phyloP scores from a whole-genome alignment of 805 yeast genomes.

The Wickerhamomyces ciferrii region DNA sequence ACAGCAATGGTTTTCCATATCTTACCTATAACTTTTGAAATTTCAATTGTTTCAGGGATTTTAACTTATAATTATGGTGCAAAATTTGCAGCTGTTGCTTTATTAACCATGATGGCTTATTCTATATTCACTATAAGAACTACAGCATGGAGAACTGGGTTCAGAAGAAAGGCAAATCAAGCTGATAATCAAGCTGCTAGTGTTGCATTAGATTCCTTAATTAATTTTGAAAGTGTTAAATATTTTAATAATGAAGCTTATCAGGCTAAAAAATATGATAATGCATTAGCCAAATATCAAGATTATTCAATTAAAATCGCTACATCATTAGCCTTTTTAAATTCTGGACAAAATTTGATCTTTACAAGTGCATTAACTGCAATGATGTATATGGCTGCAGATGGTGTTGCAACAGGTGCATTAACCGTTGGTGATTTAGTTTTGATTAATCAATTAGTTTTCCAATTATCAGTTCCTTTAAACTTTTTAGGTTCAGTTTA shows the following conservation, averaged over 20 bases:
- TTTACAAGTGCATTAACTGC: conserved; percentile 87
- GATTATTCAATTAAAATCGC: conserved; percentile 69
- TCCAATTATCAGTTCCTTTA: conserved; percentile 91
- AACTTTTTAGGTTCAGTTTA: conserved; percentile 95
- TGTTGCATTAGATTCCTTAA: conserved; percentile 88
- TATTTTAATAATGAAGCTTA: conserved; percentile 86
- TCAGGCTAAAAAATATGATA: conserved; percentile 77
- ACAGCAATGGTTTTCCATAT: conserved; percentile 98
- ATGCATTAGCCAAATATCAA: conserved; percentile 69
- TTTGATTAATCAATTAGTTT: conserved; percentile 89
- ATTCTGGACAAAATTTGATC: conserved; percentile 74
- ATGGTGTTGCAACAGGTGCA: conserved; percentile 79
- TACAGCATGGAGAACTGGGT: conserved; percentile 94
- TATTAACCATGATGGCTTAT: conserved; percentile 84
- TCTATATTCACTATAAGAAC: conserved; percentile 84
- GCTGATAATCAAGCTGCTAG: conserved; percentile 97
- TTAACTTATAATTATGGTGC: conserved; percentile 89
- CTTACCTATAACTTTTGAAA: conserved; percentile 88
- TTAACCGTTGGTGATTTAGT: conserved; percentile 94
- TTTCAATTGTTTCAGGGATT: conserved; percentile 88
- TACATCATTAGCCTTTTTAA: conserved; percentile 72
- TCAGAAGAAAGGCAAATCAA: conserved; percentile 81
- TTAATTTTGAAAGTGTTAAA: conserved; percentile 92
- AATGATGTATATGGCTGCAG: conserved; percentile 98
- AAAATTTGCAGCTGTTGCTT: conserved; percentile 83